phyloP scores from a whole-genome alignment of 768 basidiomycete species.

The Lepiota brunneoincarnata region DNA sequence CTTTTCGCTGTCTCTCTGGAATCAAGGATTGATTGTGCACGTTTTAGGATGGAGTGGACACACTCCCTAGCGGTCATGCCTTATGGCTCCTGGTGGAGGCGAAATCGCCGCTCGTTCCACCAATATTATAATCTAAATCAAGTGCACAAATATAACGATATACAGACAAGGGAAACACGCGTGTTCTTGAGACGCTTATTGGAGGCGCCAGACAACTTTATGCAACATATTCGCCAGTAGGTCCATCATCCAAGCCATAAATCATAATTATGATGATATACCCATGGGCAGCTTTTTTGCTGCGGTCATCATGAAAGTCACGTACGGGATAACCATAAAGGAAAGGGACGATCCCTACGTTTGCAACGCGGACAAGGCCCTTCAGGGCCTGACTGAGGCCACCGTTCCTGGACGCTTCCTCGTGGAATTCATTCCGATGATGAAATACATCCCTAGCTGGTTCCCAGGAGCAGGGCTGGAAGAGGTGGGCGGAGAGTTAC shows the following conservation, averaged over 20 bases:
- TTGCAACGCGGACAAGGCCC: neutral
- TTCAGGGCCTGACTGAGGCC: neutral
- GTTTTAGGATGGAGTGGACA: slow-evolving; percentile 27
- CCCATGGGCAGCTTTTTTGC: slow-evolving; percentile 6
- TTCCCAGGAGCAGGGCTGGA: slow-evolving; percentile 10
- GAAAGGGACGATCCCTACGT: neutral
- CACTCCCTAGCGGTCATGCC: slow-evolving; percentile 37
- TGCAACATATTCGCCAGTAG: neutral
- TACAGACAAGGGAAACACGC: slow-evolving; percentile 36
- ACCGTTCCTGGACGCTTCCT: slow-evolving; percentile 4
- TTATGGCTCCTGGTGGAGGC: slow-evolving; percentile 34
- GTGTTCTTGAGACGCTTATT: slow-evolving; percentile 37
- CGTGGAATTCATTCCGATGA: slow-evolving; percentile 1
- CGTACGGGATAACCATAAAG: slow-evolving; percentile 4
- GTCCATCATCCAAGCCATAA: neutral
- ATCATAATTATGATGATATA: too few relatives aligned
- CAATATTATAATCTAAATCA: slow-evolving; percentile 37
- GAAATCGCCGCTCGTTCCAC: slow-evolving; percentile 43
- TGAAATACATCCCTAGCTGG: slow-evolving; percentile 8
- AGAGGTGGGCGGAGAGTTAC: neutral
- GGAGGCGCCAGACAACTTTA: slow-evolving; percentile 26
- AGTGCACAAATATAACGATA: slow-evolving; percentile 32
- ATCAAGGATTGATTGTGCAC: neutral
- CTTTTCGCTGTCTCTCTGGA: neutral
- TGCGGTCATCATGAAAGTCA: slow-evolving; percentile 7